Conservation (phyloP, 1,139 yeast genomes). For the Hyphopichia fennica region DNA sequence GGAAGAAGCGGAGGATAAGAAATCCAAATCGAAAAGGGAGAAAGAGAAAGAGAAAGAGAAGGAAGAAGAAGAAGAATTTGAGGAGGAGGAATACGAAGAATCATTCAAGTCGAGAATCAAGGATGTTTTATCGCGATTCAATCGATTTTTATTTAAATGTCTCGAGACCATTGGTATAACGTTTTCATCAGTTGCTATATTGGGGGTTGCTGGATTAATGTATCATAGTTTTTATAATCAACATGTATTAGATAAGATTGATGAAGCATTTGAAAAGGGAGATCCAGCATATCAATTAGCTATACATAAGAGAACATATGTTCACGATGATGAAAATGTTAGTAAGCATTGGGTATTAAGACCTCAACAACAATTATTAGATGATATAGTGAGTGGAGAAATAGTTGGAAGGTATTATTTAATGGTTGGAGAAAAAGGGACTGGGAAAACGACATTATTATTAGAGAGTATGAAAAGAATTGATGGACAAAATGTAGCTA, state of each 20-base stretch:
- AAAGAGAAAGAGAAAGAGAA: constrained; percentile 6
- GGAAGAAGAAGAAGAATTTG: constrained; percentile 10
- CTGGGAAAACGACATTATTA: constrained; percentile 77
- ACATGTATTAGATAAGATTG: constrained; percentile 67
- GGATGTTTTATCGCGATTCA: constrained; percentile 10
- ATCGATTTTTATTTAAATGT: constrained; percentile 47
- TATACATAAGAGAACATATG: constrained; percentile 46
- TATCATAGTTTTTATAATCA: constrained; percentile 64
- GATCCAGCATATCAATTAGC: constrained; percentile 66
- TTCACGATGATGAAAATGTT: constrained; percentile 25
- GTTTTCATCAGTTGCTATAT: constrained; percentile 66
- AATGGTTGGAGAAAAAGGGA: constrained; percentile 81
- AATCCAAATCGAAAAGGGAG: constrained; percentile 16
- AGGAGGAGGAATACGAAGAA: constrained; percentile 12
- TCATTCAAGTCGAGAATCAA: constrained; percentile 8
- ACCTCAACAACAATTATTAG: constrained; percentile 65
- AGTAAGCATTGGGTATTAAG: constrained; percentile 62
- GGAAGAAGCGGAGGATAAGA: constrained; percentile 11
- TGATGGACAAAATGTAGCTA: constrained; percentile 64
- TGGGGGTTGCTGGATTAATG: constrained; percentile 69
- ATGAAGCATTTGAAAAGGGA: constrained; percentile 64
- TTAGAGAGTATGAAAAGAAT: constrained; percentile 69
- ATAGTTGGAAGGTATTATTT: constrained; percentile 68
- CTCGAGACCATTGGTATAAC: constrained; percentile 76
- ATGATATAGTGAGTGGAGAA: constrained; percentile 65